These are phyloP conservation scores for Cercophora sp. DNA, from an alignment of 495 filamentous ascomycete species.

Conservation along the genomic window DNA sequence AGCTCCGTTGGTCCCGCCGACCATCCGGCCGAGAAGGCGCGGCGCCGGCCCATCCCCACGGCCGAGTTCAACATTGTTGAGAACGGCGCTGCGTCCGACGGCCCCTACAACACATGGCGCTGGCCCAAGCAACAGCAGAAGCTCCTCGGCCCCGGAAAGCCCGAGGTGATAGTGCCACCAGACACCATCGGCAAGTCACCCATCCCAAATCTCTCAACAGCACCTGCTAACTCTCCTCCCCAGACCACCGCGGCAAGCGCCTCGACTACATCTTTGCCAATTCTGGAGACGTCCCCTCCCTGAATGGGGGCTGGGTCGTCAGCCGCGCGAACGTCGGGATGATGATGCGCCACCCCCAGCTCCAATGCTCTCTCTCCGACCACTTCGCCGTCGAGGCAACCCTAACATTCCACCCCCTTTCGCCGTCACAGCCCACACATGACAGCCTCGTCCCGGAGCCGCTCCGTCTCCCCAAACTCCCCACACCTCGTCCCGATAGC, in stretches of 20 bases:
- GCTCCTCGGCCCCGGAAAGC: conserved; percentile 48
- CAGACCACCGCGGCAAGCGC: conserved; percentile 71
- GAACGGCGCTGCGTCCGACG: conserved; percentile 87
- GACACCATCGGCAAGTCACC: conserved; percentile 35
- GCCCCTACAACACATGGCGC: conserved; percentile 85
- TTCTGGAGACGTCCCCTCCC: conserved; percentile 22
- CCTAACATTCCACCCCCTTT: conserved; percentile 41
- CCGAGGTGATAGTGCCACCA: conserved; percentile 47
- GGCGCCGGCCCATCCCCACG: conserved; percentile 55
- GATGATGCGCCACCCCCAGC: conserved; percentile 74
- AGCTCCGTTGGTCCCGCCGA: conserved; percentile 68
- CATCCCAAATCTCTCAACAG: not conserved
- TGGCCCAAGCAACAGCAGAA: conserved; percentile 65
- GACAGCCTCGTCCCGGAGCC: conserved; percentile 5
- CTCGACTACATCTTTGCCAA: conserved; percentile 89
- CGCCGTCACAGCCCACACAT: not conserved
- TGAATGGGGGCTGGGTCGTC: conserved; percentile 58
- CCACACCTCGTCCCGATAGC: conserved; percentile 3
- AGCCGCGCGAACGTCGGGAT: conserved; percentile 68
- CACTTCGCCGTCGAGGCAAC: conserved; percentile 84
- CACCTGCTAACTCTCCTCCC: not conserved
- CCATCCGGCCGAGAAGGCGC: conserved; percentile 58
- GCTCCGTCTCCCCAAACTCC: conserved; percentile 17
- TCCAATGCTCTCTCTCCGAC: conserved; percentile 83
- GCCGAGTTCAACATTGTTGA: conserved; percentile 70